Conservation (phyloP, 2,329 filamentous ascomycete genomes). For the Talaromyces sp. region DNA sequence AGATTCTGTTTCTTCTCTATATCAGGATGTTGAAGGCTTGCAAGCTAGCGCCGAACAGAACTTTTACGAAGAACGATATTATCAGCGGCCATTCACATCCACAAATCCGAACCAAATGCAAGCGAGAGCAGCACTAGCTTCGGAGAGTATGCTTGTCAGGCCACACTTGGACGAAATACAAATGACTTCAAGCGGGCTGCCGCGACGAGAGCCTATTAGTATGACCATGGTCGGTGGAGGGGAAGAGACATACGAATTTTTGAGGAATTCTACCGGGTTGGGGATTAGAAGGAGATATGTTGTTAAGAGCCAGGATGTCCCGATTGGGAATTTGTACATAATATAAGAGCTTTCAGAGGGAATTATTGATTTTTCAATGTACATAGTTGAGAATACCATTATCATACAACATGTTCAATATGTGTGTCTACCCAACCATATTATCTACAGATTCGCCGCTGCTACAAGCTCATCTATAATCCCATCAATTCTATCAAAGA, state of each 20-base stretch:
- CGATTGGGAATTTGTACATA: conserved; percentile 75
- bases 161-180: conserved; percentile 77
- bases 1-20: conserved; percentile 36
- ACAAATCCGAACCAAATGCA: conserved; percentile 28
- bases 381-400: not conserved
- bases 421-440: not conserved
- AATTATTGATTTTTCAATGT: not conserved
- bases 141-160: conserved; percentile 47
- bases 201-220: conserved; percentile 68
- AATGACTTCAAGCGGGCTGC: conserved; percentile 65
- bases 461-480: conserved; percentile 12
- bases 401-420: not conserved
- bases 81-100: conserved; percentile 22
- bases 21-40: conserved; percentile 1
- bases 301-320: conserved; percentile 74
- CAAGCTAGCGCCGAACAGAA: conserved; percentile 2
- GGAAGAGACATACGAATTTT: conserved; percentile 60
- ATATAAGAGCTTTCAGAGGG: conserved; percentile 36
- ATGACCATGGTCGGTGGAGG: conserved; percentile 80
- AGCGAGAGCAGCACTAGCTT: conserved; percentile 32
- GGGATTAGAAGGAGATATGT: conserved; percentile 75
- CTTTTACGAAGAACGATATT: conserved; percentile 2
- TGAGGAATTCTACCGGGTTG: conserved; percentile 63
- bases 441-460: conserved; percentile 1
- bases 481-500: conserved; percentile 1